phyloP scores from a whole-genome alignment of 2,329 filamentous ascomycete genomes.

The Aspergillus calidoustus region DNA sequence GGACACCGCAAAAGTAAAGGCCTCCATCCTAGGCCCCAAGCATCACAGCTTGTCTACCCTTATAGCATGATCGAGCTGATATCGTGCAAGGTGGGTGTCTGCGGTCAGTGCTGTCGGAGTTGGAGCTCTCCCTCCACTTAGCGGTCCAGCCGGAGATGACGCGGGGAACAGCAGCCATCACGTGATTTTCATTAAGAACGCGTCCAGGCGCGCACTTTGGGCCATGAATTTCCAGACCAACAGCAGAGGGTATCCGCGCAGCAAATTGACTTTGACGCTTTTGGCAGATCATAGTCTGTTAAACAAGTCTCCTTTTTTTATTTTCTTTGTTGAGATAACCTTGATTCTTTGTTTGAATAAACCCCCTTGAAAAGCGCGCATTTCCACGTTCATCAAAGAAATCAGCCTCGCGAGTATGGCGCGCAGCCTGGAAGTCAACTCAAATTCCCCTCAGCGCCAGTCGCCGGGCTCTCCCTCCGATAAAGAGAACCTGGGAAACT shows the following conservation, averaged over 20 bases:
- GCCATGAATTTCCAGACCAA: not conserved
- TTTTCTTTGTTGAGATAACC: not conserved
- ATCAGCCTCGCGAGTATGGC: slow-evolving; percentile 36
- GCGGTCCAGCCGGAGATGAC: slow-evolving; percentile 9
- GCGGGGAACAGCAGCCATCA: slow-evolving; percentile 13
- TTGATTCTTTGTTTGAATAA: not conserved
- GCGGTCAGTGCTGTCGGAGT: not conserved
- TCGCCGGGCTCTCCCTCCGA: slow-evolving; percentile 50
- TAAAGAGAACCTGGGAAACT: slow-evolving; percentile 51
- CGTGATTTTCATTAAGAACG: slow-evolving; percentile 6
- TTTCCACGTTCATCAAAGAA: slow-evolving; percentile 18
- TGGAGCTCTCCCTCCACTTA: slow-evolving; percentile 14
- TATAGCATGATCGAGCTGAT: slow-evolving; percentile 17
- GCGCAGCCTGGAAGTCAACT: slow-evolving; percentile 22
- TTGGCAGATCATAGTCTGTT: not conserved
- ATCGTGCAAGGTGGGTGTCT: not conserved
- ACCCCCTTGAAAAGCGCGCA: slow-evolving; percentile 12
- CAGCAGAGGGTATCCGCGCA: not conserved
- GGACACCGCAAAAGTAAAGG: slow-evolving; percentile 93
- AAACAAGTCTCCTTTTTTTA: not conserved
- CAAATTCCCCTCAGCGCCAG: slow-evolving; percentile 30
- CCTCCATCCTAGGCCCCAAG: slow-evolving; percentile 70
- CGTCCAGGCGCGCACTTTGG: slow-evolving; percentile 10
- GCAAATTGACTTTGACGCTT: not conserved
- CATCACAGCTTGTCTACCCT: slow-evolving; percentile 13